Percentiles rank a stretch among this genome's conserved stretches.
Conservation (phyloP, 371 early-diverging fungal genomes). For the Basidiobolus heterosporus region DNA sequence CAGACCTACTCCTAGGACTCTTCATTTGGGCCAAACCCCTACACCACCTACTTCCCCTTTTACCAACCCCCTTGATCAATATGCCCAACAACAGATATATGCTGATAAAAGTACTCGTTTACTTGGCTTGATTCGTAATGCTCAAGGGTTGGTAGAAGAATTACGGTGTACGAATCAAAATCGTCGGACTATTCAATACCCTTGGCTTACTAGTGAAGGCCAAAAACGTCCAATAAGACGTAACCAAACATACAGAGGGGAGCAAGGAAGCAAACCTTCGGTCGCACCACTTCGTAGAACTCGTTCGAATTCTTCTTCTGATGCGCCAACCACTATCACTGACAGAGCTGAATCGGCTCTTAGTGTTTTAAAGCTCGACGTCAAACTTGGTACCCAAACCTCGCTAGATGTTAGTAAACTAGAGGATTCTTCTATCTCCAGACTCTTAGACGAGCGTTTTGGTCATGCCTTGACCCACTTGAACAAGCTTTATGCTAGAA, state of each 20-base stretch:
- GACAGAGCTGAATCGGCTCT: constrained; percentile 23
- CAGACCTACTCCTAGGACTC: too few relatives aligned
- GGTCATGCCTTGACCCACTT: constrained; percentile 52
- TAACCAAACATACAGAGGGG: constrained; percentile 1
- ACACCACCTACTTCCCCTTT: too few relatives aligned
- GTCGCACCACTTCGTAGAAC: neutral
- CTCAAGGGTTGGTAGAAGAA: constrained; percentile 35
- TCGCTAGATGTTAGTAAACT: constrained; percentile 22
- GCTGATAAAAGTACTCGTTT: constrained; percentile 1
- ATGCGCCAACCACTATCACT: constrained; percentile 6
- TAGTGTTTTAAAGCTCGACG: constrained; percentile 44
- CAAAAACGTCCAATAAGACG: constrained; percentile 4
- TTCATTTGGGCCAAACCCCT: too few relatives aligned
- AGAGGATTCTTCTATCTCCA: constrained; percentile 49
- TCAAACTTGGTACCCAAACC: constrained; percentile 40
- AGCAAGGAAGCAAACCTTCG: constrained; percentile 5
- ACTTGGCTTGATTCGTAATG: constrained; percentile 3
- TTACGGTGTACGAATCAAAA: constrained; percentile 40
- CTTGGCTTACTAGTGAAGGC: constrained; percentile 15
- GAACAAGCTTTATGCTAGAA: constrained; percentile 58
- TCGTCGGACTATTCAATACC: constrained; percentile 48
- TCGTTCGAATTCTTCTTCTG: constrained; percentile 2
- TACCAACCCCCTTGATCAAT: too few relatives aligned
- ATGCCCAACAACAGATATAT: neutral
- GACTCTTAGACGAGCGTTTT: constrained; percentile 45